These are phyloP conservation scores for Cutaneotrichosporon sp. DNA, from an alignment of 1,284 basidiomycete genomes.

Conservation along the genomic window DNA sequence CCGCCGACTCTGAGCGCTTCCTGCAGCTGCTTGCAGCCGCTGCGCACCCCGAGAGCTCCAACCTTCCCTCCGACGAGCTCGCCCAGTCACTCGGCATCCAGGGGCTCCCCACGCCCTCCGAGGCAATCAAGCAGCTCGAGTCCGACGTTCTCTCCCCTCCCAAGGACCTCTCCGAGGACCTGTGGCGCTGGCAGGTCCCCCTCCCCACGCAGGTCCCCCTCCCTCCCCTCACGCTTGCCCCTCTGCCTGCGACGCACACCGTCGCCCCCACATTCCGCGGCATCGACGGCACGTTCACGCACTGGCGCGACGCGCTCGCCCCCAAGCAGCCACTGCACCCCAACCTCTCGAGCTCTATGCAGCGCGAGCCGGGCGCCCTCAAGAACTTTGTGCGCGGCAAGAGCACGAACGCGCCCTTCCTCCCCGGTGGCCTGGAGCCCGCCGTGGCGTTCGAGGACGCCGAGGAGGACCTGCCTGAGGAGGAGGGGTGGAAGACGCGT, in stretches of 20 bases:
- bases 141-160: conserved; percentile 45
- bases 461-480: conserved; percentile 41
- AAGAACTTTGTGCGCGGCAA: conserved; percentile 89
- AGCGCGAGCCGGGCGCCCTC: conserved; percentile 73
- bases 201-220: conserved; percentile 37
- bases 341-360: conserved; percentile 76
- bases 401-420: conserved; percentile 86
- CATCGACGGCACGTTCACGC: conserved; percentile 73
- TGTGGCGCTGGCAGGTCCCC: conserved; percentile 49
- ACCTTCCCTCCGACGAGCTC: conserved; percentile 36
- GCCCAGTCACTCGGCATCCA: conserved; percentile 38
- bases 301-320: conserved; percentile 66
- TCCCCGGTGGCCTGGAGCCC: conserved; percentile 74
- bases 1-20: conserved; percentile 4
- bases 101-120: conserved; percentile 25
- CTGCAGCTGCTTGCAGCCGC: conserved; percentile 34
- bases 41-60: conserved; percentile 23
- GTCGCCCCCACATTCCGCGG: conserved; percentile 76
- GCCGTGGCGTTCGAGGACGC: conserved; percentile 30
- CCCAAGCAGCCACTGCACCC: conserved; percentile 60
- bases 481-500: conserved; percentile 51
- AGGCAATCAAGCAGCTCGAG: conserved; percentile 38
- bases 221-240: conserved; percentile 63
- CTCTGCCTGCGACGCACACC: conserved; percentile 73
- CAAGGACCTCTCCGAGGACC: conserved; percentile 35